A percentile compares a stretch with the other conserved stretches of the same genome.
These are phyloP conservation scores for Mycena rebaudengoi DNA, from an alignment of 768 basidiomycete species.

Conservation along the genomic window DNA sequence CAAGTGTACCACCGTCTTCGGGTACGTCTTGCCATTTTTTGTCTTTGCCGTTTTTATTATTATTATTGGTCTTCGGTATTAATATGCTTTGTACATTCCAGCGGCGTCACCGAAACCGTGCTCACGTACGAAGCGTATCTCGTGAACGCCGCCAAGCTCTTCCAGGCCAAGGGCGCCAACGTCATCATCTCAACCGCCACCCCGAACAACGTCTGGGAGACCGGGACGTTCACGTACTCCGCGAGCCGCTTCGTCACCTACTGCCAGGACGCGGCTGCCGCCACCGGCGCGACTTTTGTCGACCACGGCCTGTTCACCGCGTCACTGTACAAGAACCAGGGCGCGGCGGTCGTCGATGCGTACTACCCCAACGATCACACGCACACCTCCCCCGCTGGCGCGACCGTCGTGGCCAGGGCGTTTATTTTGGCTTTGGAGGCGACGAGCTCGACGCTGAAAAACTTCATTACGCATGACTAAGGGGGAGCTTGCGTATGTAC, in stretches of 20 bases:
- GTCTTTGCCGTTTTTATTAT: background rate
- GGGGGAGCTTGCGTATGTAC: no score
- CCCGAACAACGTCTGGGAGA: conserved; percentile 3
- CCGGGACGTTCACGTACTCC: background rate
- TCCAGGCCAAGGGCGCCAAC: conserved; percentile 5
- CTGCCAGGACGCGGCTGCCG: conserved; percentile 5
- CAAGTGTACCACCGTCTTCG: background rate
- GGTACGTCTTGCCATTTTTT: background rate
- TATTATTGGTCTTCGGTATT: no score
- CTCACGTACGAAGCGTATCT: conserved; percentile 7
- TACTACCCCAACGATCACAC: conserved; percentile 4
- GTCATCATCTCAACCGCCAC: conserved; percentile 6
- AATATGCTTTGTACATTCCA: no score
- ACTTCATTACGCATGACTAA: conserved; percentile 10
- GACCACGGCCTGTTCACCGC: conserved; percentile 3
- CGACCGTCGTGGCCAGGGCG: conserved; percentile 1
- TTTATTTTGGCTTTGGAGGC: conserved; percentile 7
- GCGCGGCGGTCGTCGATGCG: background rate
- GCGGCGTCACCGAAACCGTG: conserved; percentile 4
- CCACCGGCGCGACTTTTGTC: conserved; percentile 3
- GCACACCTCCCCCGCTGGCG: background rate
- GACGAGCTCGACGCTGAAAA: background rate
- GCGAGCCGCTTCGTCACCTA: conserved; percentile 2
- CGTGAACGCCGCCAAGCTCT: conserved; percentile 4
- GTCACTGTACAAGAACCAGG: background rate